phyloP scores from a whole-genome alignment of 495 filamentous ascomycete species.

The Aspergillus ellipticus region DNA sequence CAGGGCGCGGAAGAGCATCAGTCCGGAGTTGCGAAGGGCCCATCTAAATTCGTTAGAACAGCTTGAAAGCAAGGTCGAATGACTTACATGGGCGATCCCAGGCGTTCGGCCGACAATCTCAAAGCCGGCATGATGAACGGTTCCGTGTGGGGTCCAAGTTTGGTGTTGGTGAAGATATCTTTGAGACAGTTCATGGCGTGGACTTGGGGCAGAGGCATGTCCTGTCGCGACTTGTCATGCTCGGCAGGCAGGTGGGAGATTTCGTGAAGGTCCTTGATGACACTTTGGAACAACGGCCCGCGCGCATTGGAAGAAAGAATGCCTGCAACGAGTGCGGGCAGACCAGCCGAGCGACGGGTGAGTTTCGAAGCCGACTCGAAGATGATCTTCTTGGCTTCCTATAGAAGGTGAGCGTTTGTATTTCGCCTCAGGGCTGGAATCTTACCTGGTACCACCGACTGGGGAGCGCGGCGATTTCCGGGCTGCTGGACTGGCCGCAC shows the following conservation, averaged over 20 bases:
- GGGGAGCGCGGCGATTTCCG: conserved; percentile 37
- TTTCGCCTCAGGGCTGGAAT: neutral
- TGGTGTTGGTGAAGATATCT: conserved; percentile 77
- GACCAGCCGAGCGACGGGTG: conserved; percentile 86
- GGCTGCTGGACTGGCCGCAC: conserved; percentile 51
- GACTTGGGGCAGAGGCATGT: conserved; percentile 77
- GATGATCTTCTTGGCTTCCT: conserved; percentile 63
- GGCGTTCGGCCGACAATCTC: conserved; percentile 66
- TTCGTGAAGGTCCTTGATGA: conserved; percentile 49
- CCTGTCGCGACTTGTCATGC: conserved; percentile 33
- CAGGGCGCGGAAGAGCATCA: conserved; percentile 82
- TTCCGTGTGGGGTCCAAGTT: conserved; percentile 61
- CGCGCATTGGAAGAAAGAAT: conserved; percentile 52
- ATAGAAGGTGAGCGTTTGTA: neutral
- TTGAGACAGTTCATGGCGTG: conserved; percentile 91
- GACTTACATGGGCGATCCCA: conserved; percentile 59
- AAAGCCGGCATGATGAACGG: conserved; percentile 66
- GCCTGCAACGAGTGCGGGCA: conserved; percentile 78
- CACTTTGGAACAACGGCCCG: conserved; percentile 43
- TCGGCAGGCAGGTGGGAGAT: conserved; percentile 57
- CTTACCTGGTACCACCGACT: conserved; percentile 64
- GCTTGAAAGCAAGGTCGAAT: neutral
- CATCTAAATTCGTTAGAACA: conserved; percentile 52
- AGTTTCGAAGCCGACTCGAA: conserved; percentile 67
- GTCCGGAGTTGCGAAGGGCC: conserved; percentile 88